Base-by-base conservation (phyloP, 179 eudicot genomes). In the Camellia oleifera region DNA sequence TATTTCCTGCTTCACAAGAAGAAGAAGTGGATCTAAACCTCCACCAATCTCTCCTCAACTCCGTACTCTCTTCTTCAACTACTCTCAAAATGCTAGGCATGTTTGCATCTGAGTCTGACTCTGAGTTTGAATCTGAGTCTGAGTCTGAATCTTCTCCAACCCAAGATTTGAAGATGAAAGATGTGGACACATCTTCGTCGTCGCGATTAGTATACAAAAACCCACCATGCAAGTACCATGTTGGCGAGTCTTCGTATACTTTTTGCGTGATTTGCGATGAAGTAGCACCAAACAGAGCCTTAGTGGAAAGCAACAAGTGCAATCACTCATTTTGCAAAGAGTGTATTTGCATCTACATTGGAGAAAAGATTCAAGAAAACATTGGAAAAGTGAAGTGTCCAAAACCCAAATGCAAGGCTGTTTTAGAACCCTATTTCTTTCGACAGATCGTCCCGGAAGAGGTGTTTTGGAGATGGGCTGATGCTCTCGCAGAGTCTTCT, bases 91-190 rank as follows among this genome's bases (percentile, higher is more conserved):
- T 32, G 40, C 40, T 32, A 1, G 40, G 40, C 40, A 32, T 32
- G 40, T 32, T 32, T 32, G 40, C 40, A 32, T 32, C 40, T 1
- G 40, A 32, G 40, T 32, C 32, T 0, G 32, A 26, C 32, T 26
- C 40, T 32, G 40, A 32, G 40, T 32, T 0, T 32, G 40, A 32
- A 2, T 32, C 2, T 32, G 40, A 32, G 40, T 32, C 40, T 32
- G 40, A 32, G 2, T 32, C 40, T 18, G 26, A 69, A 69, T 26
- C 69, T 65, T 26, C 8, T 15, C 53, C 11, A 69, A 17, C 2
- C 5, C 13, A 52, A 72, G 76, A 72, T 23, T 13, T 20, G 76
- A 72, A 72, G 40, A 53, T 5, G 62, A 72, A 72, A 53, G 62
- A 44, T 45, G 0, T 72, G 15, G 62, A 72, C 62, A 32, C 40